Evolutionary conservation across 352 stramenopile species (phyloP), one percentile per base, ranked within the genome.

Genomic region (Globisporangium irregulare): DNA sequence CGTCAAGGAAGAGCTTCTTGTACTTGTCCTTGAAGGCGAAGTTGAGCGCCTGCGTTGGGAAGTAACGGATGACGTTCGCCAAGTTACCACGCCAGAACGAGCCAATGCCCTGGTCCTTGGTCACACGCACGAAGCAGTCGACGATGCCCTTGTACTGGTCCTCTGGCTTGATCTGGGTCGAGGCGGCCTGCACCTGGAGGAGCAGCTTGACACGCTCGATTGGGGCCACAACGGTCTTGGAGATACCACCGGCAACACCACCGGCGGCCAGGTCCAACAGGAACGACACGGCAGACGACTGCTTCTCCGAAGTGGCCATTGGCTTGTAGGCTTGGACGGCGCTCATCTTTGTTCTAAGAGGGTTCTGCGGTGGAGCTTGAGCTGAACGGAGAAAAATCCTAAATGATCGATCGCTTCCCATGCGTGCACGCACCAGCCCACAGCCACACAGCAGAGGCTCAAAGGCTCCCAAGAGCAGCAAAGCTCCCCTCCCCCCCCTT

Each of bases 11-110:
- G 36, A 96, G 62, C 80, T 93, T 88, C 75, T 96, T 96, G 84
- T 95, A 97, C 86, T 95, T 95, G 86, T 98, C 92, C 87, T 97
- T 97, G 79, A 97, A 96, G 66, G 90, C 88, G 61, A 98, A 98
- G 86, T 98, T 98, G 27, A 98, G 71, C 43, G 91, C 92, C 84
- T 98, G 92, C 51, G 86, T 96, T 53, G 92, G 92, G 78, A 98
- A 97, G 79, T 97, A 97, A 78, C 92, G 90, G 78, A 97, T 95
- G 71, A 98, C 89, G 74, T 97, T 97, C 67, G 89, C 91, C 64
- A 94, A 61, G 80, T 98, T 98, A 69, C 92, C 92, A 68, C 91
- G 87, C 92, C 92, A 98, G 73, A 98, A 95, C 57, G 91, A 97
- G 71, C 60, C 71, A 15, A 97, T 64, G 38, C 91, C 91, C 84